phyloP scores from a whole-genome alignment of 1,139 yeast genomes.

The Sugiyamaella neomexicana region DNA sequence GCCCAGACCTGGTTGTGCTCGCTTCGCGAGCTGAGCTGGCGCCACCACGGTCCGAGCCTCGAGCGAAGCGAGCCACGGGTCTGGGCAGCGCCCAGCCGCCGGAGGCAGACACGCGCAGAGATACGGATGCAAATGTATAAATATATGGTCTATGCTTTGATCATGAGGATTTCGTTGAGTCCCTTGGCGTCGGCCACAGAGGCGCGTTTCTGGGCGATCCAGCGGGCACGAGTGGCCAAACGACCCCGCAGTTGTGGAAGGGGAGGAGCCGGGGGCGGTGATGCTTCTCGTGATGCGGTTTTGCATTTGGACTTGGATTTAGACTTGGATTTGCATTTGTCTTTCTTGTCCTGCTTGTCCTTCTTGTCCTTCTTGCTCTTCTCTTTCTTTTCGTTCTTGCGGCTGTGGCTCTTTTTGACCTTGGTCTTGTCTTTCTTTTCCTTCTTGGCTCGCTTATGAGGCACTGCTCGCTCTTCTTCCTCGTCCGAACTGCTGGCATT shows the following conservation, averaged over 20 bases:
- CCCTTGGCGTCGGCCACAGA: constrained; percentile 89
- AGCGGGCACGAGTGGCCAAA: constrained; percentile 76
- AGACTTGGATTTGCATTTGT: constrained; percentile 30
- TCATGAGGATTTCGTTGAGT: constrained; percentile 89
- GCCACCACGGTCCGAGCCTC: neutral
- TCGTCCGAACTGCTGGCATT: constrained; percentile 35
- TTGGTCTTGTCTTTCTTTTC: constrained; percentile 55
- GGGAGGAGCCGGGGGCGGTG: constrained; percentile 30
- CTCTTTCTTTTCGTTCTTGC: constrained; percentile 36
- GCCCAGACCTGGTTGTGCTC: too few species aligned
- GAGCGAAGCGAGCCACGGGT: neutral
- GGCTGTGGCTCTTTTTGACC: constrained; percentile 31
- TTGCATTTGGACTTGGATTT: constrained; percentile 29
- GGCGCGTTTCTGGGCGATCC: constrained; percentile 86
- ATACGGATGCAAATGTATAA: constrained; percentile 6
- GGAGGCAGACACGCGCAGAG: neutral
- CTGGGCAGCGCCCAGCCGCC: neutral
- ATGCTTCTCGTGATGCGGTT: constrained; percentile 31
- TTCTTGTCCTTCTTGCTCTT: constrained; percentile 32
- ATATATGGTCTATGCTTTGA: constrained; percentile 33
- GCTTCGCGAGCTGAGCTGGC: too few species aligned
- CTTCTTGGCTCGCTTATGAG: constrained; percentile 15
- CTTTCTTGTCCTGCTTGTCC: constrained; percentile 27
- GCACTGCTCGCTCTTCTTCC: constrained; percentile 34
- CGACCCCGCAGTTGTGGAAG: constrained; percentile 55